phyloP scores from a whole-genome alignment of 768 basidiomycete species.

The Mycena capillaripes region DNA sequence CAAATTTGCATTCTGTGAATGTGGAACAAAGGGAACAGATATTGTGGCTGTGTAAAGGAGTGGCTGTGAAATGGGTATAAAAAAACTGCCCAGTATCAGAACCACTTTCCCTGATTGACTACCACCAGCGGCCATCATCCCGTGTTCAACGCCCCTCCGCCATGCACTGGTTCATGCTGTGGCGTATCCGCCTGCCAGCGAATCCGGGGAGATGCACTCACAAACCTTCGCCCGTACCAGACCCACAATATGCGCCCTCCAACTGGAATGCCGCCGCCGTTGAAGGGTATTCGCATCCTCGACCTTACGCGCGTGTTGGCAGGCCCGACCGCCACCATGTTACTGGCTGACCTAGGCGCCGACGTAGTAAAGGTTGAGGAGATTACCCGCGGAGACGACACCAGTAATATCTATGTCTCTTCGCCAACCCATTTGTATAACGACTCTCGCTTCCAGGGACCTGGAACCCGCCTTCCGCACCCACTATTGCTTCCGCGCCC shows the following conservation, averaged over 20 bases:
- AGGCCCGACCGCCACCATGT: constrained; percentile 69
- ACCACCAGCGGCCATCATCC: too few relatives aligned
- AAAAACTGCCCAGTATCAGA: too few relatives aligned
- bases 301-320: constrained; percentile 91
- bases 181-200: not conserved
- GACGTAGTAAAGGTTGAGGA: constrained; percentile 96
- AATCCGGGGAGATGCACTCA: not conserved
- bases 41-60: too few relatives aligned
- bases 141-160: too few relatives aligned
- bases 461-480: constrained; percentile 76
- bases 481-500: constrained; percentile 62
- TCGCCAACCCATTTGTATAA: constrained; percentile 14
- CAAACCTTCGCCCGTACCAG: constrained; percentile 21
- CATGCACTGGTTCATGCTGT: constrained; percentile 25
- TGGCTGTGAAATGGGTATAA: too few relatives aligned
- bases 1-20: too few relatives aligned
- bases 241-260: constrained; percentile 7
- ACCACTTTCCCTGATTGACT: too few relatives aligned
- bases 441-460: constrained; percentile 58
- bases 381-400: constrained; percentile 87
- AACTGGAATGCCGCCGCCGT: constrained; percentile 78
- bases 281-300: constrained; percentile 85
- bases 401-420: constrained; percentile 61
- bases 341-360: constrained; percentile 92
- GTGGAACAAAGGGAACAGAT: too few relatives aligned